Base-by-base conservation (phyloP, 495 filamentous ascomycete species). In the Podospora anserina region DNA sequence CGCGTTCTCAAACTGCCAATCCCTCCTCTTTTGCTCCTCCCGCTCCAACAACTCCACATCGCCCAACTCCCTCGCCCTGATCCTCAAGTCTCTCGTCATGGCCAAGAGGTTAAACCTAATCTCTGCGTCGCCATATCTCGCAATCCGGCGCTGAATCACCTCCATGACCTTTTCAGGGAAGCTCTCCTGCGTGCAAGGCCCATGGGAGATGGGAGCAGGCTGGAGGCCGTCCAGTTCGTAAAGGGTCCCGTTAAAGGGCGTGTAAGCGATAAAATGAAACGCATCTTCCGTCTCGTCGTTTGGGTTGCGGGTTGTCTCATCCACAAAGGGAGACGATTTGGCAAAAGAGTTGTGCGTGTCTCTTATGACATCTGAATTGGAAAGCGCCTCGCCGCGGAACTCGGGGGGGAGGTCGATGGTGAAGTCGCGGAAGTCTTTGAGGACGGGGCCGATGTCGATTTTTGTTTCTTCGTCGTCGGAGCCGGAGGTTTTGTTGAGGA, bases 221-320 rank as follows among this genome's bases (percentile, higher is more conserved):
- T 97, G 93, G 65, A 99, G 81, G 34, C 95, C 95, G 78, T 99
- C 95, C 62, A 99, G 84, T 80, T 99, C 95, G 83, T 97, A 99
- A 64, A 99, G 83, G 2, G 79, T 85, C 64, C 88, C 88, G 77
- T 91, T 85, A 55, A 97, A 83, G 34, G 90, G 84, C 59, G 92
- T 94, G 78, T 99, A 99, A 20, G 94, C 95, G 74, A 98, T 92
- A 81, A 99, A 99, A 78, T 99, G 96, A 79, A 95, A 99, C 19
- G 94, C 91, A 73, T 99, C 95, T 73, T 92, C 91, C 2, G 84
- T 76, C 28, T 78, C 81, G 55, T 84, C 85, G 64, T 86, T 83
- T 6, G 86, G 83, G 13, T 82, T 79, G 1, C 89, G 88, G 66
- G 86, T 85, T 68, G 90, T 92, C 82, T 97, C 94, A 76, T 97